A percentile compares a stretch with the other conserved stretches of the same genome.
Conservation (phyloP, 1,284 basidiomycete species). For the Xanthoconium separans region DNA sequence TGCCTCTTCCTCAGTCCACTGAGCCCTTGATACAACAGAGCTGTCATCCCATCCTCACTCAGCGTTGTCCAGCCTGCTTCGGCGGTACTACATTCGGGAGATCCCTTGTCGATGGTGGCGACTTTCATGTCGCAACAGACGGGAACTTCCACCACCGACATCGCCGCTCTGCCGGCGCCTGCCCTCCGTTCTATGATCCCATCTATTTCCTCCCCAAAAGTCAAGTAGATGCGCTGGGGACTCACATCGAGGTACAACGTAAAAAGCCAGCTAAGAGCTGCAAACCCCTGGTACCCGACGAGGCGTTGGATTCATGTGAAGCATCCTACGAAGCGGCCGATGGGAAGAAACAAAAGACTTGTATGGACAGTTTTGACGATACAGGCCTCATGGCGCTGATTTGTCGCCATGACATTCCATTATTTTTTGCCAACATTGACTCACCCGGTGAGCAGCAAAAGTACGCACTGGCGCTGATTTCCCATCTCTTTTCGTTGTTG, state of each 20-base stretch:
- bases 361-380: background rate
- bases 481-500: background rate
- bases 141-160: conserved; percentile 2
- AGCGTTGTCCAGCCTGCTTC: conserved; percentile 2
- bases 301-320: background rate
- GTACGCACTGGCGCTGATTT: background rate
- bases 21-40: background rate
- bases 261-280: background rate
- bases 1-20: background rate
- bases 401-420: background rate
- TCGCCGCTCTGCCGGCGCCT: background rate
- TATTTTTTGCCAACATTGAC: background rate
- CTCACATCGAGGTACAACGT: background rate
- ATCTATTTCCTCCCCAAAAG: conserved; percentile 4
- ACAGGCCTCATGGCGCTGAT: background rate
- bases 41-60: background rate
- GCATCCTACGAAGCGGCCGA: background rate
- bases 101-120: background rate
- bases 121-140: background rate
- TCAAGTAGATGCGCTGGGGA: background rate
- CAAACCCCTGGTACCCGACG: background rate
- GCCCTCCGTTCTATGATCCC: background rate
- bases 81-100: background rate
- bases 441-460: background rate
- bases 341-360: background rate